Base-by-base conservation (phyloP, 345 rosid genomes). In the Hibiscus trionum region DNA sequence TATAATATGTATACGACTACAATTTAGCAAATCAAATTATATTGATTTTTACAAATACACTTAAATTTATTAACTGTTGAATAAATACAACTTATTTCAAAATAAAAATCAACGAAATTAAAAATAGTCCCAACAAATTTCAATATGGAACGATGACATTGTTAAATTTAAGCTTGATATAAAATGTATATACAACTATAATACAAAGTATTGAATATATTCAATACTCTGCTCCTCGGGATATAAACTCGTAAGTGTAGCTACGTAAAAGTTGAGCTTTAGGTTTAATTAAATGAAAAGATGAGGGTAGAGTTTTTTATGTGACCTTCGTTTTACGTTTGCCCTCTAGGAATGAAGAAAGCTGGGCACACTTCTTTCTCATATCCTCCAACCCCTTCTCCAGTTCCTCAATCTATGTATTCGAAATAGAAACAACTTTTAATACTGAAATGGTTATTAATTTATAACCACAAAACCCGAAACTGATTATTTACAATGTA, bases 321-420 rank as follows among this genome's bases (percentile, higher is more conserved):
- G 63, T 26, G 53, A 78, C 72, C 66, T 78, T 72, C 66, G n/a
- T 46, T 85, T 68, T 79, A 84, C 70, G 79, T 91, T 84, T 66
- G 4, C 82, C 73, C 81, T 90, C 91, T 47, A 94, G 61, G 68
- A 78, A 80, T 1, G 84, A 66, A 66, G 91, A 73, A 73, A 94
- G 86, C 61, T 75, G 78, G 44, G 84, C 84, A 79, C 84, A 84
- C 77, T 84, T 87, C 68, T 83, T 77, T 79, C 86, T 88, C 16
- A 81, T 82, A 72, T 90, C 93, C 50, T 80, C 90, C 79, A 94
- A 64, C 72, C 87, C 86, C 70, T 76, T 83, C 81, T 86, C 91
- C 21, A 90, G 68, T 21, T 80, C 78, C 57, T 52, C 78, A 16
- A 91, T 75, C 97, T 93, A 69, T 77, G 73, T 47, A 46, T 61